Evolutionary conservation across 2,329 filamentous ascomycete genomes (phyloP), one percentile per base, ranked within the genome.

Genomic region (Sclerotinia minor): DNA sequence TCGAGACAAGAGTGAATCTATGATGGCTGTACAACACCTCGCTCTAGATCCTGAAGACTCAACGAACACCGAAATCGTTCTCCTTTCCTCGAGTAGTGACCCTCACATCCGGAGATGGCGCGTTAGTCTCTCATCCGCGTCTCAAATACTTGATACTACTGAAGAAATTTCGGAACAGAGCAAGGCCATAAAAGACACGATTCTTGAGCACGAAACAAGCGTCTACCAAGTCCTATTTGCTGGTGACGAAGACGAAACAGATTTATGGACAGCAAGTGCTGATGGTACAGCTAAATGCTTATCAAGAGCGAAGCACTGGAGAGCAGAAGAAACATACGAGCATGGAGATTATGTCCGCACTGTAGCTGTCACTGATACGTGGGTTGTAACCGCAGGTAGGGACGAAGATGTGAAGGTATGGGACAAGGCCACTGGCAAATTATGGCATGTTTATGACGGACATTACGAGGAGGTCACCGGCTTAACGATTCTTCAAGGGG

Each of bases 391-490:
- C 1, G 94, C 91, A 1, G 96, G 95, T 68, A 84, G 95, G 72
- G 92, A 97, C 75, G 95, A 99, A 79, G 88, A 97, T 74, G 84
- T 99, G 68, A 91, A 96, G 74, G 85, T 98, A 11, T 99, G 94
- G 94, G 90, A 97, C 77, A 80, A 85, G 58, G 76, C 87, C 69
- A 89, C 87, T 11, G 92, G 92, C 5, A 87, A 89, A 76, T 81
- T 96, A 44, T 85, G 90, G 75, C 91, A 91, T 77, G 85, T 85
- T 9, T 88, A 94, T 69, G 84, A 87, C 49, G 95, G 95, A 0
- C 95, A 99, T 80, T 98, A 87, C 76, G 93, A 99, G 76, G 95
- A 98, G 78, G 89, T 99, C 19, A 97, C 92, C 0, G 92, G 89
- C 47, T 79, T 98, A 54, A 82, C 90, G 1, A 77, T 96, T 61